These are phyloP conservation scores for Sporobolomyces roseus DNA, from an alignment of 768 basidiomycete genomes.

Conservation along the genomic window DNA sequence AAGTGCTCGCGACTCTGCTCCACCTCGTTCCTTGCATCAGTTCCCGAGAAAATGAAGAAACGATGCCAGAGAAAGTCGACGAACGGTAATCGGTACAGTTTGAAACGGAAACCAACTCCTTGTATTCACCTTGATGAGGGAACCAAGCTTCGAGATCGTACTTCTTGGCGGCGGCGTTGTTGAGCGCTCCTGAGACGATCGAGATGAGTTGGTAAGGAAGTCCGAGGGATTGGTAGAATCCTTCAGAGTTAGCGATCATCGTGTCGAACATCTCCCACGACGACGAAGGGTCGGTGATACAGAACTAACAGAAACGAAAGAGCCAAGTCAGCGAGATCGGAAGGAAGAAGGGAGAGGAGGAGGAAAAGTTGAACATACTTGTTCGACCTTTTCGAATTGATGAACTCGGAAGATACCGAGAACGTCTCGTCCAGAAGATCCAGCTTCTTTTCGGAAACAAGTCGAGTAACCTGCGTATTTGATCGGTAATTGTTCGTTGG, in stretches of 20 bases:
- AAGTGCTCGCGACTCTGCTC: slow-evolving; percentile 78
- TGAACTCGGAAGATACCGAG: slow-evolving; percentile 99
- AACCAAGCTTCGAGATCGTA: slow-evolving; percentile 99
- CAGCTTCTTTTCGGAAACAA: slow-evolving; percentile 98
- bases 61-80: slow-evolving; percentile 47
- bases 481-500: slow-evolving; percentile 85
- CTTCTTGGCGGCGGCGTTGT: slow-evolving; percentile 95
- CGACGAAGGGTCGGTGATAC: slow-evolving; percentile 87
- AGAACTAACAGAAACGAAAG: slow-evolving; percentile 61
- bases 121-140: slow-evolving; percentile 92
- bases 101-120: slow-evolving; percentile 94
- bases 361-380: slow-evolving; percentile 47
- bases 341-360: neutral
- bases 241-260: slow-evolving; percentile 87
- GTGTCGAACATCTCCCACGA: slow-evolving; percentile 90
- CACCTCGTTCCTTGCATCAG: too few relatives aligned
- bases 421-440: slow-evolving; percentile 93
- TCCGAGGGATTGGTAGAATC: slow-evolving; percentile 90
- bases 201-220: slow-evolving; percentile 86
- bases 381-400: slow-evolving; percentile 97
- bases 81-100: slow-evolving; percentile 99
- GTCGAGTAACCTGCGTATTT: slow-evolving; percentile 64
- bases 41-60: slow-evolving; percentile 1
- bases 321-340: neutral
- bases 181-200: slow-evolving; percentile 94